Evolutionary conservation across 2,329 filamentous ascomycete species (phyloP).

Genomic region (Phialemoniopsis sp.): DNA sequence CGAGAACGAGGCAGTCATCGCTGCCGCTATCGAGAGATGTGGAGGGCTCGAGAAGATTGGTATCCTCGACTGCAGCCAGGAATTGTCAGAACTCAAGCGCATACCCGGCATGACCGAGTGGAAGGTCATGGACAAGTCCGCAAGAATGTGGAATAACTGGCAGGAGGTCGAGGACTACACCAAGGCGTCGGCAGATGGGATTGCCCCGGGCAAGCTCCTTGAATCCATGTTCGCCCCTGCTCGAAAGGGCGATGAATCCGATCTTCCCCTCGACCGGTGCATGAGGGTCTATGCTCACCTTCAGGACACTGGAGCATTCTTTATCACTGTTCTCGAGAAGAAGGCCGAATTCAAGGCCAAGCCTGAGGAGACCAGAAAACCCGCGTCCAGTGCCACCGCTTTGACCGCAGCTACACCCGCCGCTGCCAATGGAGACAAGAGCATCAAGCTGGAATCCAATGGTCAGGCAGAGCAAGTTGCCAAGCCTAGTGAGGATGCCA

Average conservation of each 20-base stretch:
- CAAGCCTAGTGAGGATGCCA: neutral
- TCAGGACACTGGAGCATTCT: slow-evolving; percentile 96
- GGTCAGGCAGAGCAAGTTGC: too few species aligned
- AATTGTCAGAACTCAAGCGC: slow-evolving; percentile 73
- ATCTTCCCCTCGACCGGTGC: slow-evolving; percentile 80
- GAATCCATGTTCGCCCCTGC: slow-evolving; percentile 73
- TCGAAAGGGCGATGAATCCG: slow-evolving; percentile 1
- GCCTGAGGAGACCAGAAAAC: slow-evolving; percentile 58
- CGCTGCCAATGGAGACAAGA: slow-evolving; percentile 22
- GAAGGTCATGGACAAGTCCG: slow-evolving; percentile 87
- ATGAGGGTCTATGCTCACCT: slow-evolving; percentile 93
- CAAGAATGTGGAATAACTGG: slow-evolving; percentile 76
- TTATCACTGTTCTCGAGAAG: slow-evolving; percentile 94
- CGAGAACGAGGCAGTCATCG: slow-evolving; percentile 91
- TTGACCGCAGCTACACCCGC: slow-evolving; percentile 10
- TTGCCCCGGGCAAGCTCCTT: slow-evolving; percentile 62
- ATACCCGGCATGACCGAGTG: slow-evolving; percentile 73
- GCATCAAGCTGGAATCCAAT: too few species aligned
- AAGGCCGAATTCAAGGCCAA: slow-evolving; percentile 77
- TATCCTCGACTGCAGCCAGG: slow-evolving; percentile 77
- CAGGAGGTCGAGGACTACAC: slow-evolving; percentile 71
- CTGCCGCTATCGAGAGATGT: slow-evolving; percentile 83
- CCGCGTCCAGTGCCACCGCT: slow-evolving; percentile 5
- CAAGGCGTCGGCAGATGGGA: slow-evolving; percentile 53
- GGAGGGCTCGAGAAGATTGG: slow-evolving; percentile 78